These are phyloP conservation scores for Colletotrichum australisinense DNA, from an alignment of 2,329 filamentous ascomycete genomes.

Conservation along the genomic window DNA sequence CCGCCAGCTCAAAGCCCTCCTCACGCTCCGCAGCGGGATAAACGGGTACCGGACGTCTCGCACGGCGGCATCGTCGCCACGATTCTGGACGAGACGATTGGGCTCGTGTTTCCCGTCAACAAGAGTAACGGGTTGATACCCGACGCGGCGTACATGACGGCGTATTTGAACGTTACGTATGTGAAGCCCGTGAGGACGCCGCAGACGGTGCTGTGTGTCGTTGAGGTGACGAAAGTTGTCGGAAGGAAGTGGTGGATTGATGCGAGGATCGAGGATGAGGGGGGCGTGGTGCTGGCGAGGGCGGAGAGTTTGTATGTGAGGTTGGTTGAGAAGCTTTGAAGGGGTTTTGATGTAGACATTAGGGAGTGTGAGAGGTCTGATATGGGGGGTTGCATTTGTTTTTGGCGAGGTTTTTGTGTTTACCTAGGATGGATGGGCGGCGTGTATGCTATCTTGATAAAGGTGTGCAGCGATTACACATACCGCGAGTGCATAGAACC, in stretches of 20 bases:
- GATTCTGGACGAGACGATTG: conserved; percentile 52
- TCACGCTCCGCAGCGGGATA: conserved; percentile 47
- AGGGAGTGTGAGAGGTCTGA: no score
- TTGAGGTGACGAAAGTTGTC: conserved; percentile 45
- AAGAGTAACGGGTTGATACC: conserved; percentile 43
- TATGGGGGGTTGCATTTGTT: no score
- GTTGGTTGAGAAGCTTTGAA: conserved; percentile 30
- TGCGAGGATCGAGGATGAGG: conserved; percentile 46
- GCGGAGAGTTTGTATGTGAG: conserved; percentile 37
- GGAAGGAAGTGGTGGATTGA: conserved; percentile 49
- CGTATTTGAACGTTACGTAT: conserved; percentile 48
- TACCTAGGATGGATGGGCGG: neutral
- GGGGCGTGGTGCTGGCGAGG: conserved; percentile 44
- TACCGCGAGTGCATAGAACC: neutral
- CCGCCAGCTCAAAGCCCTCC: conserved; percentile 44
- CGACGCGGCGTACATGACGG: conserved; percentile 47
- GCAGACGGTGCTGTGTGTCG: conserved; percentile 45
- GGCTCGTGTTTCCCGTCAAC: conserved; percentile 50
- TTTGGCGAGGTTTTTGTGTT: neutral
- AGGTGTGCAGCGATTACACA: neutral
- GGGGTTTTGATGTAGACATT: no score
- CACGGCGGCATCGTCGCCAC: conserved; percentile 52
- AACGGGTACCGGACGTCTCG: conserved; percentile 46
- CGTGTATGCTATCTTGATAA: neutral
- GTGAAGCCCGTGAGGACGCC: conserved; percentile 45